Evolutionary conservation across 768 basidiomycete species (phyloP).

Genomic region (Podaxis rugospora): DNA sequence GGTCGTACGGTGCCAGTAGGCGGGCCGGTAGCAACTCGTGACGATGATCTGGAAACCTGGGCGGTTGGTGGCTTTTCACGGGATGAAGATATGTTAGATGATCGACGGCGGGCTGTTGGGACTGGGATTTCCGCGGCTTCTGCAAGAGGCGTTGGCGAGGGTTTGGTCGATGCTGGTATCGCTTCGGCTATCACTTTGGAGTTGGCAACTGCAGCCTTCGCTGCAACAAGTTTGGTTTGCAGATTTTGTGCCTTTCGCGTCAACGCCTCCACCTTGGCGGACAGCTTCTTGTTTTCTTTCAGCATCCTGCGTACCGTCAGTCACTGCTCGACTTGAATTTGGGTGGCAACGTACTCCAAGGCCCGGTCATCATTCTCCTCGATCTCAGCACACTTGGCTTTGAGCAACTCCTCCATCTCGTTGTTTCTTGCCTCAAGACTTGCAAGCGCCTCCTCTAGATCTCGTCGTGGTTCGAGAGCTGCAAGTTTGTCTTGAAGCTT

Average conservation of each 20-base stretch:
- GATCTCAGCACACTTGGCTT: slow-evolving; percentile 68
- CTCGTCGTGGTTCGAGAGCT: slow-evolving; percentile 46
- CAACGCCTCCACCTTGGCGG: slow-evolving; percentile 62
- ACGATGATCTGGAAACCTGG: slow-evolving; percentile 17
- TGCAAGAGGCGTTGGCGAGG: slow-evolving; percentile 12
- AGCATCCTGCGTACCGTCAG: slow-evolving; percentile 46
- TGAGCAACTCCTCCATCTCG: slow-evolving; percentile 73
- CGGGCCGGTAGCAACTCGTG: slow-evolving; percentile 39
- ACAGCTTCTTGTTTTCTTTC: slow-evolving; percentile 78
- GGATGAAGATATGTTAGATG: slow-evolving; percentile 17
- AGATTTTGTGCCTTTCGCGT: slow-evolving; percentile 69
- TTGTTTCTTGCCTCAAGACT: slow-evolving; percentile 66
- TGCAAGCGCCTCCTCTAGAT: slow-evolving; percentile 48
- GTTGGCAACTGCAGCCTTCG: slow-evolving; percentile 33
- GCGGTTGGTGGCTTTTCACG: slow-evolving; percentile 15
- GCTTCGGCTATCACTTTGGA: background rate
- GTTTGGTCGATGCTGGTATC: slow-evolving; percentile 3
- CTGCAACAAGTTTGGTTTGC: slow-evolving; percentile 59
- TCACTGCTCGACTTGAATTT: slow-evolving; percentile 5
- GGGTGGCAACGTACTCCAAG: slow-evolving; percentile 56
- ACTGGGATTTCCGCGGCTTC: slow-evolving; percentile 6
- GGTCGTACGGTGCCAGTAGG: slow-evolving; percentile 32
- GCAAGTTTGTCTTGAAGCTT: slow-evolving; percentile 56
- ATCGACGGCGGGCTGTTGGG: slow-evolving; percentile 22
- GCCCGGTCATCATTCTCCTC: slow-evolving; percentile 82